Percentiles rank a stretch among this genome's conserved stretches.
Evolutionary conservation across 768 basidiomycete species (phyloP).

Genomic region (Amanita rubescens): DNA sequence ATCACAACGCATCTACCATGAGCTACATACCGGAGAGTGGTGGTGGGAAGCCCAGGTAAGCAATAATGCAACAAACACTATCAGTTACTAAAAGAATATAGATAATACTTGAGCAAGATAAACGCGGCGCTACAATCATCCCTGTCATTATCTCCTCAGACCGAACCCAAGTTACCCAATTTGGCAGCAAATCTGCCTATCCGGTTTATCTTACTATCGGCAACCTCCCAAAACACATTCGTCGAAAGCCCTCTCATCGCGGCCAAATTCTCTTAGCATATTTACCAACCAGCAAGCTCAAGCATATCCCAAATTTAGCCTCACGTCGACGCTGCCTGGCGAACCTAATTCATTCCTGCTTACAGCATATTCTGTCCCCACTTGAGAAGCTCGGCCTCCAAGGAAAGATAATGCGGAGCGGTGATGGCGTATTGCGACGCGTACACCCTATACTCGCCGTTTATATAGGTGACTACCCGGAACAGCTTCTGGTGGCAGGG

Average conservation of each 20-base stretch:
- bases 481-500: not conserved
- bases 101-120: not conserved
- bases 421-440: not conserved
- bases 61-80: not conserved
- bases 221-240: constrained; percentile 29
- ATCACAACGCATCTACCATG: constrained; percentile 22
- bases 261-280: constrained; percentile 27
- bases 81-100: too few relatives aligned
- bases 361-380: not conserved
- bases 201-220: constrained; percentile 38
- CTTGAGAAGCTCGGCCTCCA: not conserved
- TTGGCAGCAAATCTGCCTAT: constrained; percentile 29
- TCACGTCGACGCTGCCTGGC: constrained; percentile 11
- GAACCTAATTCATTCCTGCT: constrained; percentile 19
- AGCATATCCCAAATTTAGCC: constrained; percentile 17
- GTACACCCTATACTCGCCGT: not conserved
- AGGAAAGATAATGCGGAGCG: not conserved
- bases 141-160: constrained; percentile 37
- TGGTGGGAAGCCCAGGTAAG: constrained; percentile 29
- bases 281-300: constrained; percentile 26
- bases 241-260: constrained; percentile 21
- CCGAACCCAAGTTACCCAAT: constrained; percentile 31
- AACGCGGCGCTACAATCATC: constrained; percentile 17
- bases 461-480: not conserved
- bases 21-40: constrained; percentile 29